Percentiles rank a stretch among this genome's conserved stretches.
Conservation (phyloP, 257 asterid genomes). For the Ophiorrhiza pumila region DNA sequence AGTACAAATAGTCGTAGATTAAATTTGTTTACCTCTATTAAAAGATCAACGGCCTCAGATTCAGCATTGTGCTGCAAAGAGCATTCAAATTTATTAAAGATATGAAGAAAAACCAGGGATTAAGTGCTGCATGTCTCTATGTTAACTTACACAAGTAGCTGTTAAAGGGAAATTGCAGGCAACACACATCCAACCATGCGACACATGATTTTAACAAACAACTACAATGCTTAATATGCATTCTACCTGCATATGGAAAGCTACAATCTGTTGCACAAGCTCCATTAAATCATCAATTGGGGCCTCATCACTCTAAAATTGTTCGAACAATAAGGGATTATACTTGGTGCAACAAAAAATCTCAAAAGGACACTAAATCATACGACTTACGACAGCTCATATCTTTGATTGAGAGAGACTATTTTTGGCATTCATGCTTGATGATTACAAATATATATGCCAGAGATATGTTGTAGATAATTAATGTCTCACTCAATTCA, state of each 20-base stretch:
- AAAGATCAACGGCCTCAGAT: slow-evolving; percentile 41
- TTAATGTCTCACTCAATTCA: neutral
- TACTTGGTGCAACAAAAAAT: neutral
- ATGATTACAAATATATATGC: too few species aligned
- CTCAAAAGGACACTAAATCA: neutral
- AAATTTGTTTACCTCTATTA: slow-evolving; percentile 28
- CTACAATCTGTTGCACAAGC: slow-evolving; percentile 85
- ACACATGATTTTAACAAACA: neutral
- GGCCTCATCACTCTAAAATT: slow-evolving; percentile 42
- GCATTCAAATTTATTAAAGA: neutral
- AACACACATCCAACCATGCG: neutral
- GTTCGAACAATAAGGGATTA: neutral
- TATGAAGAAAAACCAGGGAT: neutral
- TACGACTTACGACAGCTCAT: neutral
- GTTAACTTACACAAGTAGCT: neutral
- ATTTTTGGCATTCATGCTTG: neutral
- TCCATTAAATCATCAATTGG: slow-evolving; percentile 72
- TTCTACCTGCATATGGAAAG: slow-evolving; percentile 87
- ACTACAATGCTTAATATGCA: neutral
- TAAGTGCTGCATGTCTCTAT: neutral
- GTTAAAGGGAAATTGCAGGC: neutral
- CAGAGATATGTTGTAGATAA: neutral
- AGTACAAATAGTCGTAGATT: neutral
- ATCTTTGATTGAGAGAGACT: neutral
- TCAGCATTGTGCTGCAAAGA: slow-evolving; percentile 88